Evolutionary conservation across 441 rosid genomes (phyloP).

Genomic region (Sinapis alba): DNA sequence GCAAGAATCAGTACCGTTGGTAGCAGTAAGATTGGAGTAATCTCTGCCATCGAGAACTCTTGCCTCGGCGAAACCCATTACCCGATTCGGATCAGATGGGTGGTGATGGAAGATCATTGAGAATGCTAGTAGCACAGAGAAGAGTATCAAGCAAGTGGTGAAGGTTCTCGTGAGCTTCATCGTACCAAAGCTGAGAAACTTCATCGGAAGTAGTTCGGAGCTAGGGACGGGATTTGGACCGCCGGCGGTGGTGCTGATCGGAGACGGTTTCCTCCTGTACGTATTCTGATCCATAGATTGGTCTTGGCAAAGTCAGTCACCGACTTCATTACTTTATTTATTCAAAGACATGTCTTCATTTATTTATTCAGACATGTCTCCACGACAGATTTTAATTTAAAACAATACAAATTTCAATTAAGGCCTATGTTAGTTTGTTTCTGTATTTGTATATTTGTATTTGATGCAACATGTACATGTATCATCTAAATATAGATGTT

Average conservation of each 20-base stretch:
- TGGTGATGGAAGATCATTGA: slow-evolving; percentile 50
- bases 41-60: slow-evolving; percentile 45
- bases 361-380: background rate
- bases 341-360: background rate
- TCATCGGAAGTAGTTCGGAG: slow-evolving; percentile 31
- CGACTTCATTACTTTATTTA: slow-evolving; percentile 21
- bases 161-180: slow-evolving; percentile 49
- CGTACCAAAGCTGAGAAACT: slow-evolving; percentile 43
- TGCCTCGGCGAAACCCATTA: slow-evolving; percentile 62
- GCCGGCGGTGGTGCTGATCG: slow-evolving; percentile 24
- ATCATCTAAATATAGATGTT: too few species aligned
- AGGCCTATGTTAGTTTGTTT: too few species aligned
- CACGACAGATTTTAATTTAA: slow-evolving; percentile 8
- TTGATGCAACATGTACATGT: too few species aligned
- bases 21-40: slow-evolving; percentile 40
- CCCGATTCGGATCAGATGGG: slow-evolving; percentile 58
- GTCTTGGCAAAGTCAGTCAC: slow-evolving; percentile 31
- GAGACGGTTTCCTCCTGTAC: slow-evolving; percentile 52
- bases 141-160: slow-evolving; percentile 42
- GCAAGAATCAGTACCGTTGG: background rate
- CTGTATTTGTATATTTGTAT: too few species aligned
- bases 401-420: background rate
- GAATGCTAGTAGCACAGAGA: slow-evolving; percentile 49
- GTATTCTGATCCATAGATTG: slow-evolving; percentile 57
- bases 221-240: slow-evolving; percentile 32